phyloP scores from a whole-genome alignment of 192 early-diverging fungal species.

The Pilobolus umbonatus region DNA sequence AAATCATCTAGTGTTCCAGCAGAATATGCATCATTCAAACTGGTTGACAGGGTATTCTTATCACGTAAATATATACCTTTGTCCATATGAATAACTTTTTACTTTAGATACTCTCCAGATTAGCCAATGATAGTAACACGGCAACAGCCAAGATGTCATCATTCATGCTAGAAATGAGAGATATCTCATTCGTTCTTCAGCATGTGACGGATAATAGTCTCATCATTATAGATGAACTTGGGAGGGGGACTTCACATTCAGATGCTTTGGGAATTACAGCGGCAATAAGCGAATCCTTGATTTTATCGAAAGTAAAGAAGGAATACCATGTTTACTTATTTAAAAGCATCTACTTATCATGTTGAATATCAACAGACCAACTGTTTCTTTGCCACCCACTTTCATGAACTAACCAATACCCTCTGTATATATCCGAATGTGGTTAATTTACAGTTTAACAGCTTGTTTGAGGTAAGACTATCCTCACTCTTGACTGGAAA shows the following conservation, averaged over 20 bases:
- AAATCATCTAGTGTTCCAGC: slow-evolving; percentile 67
- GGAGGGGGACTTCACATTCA: slow-evolving; percentile 59
- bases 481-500: background rate
- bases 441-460: slow-evolving; percentile 53
- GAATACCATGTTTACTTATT: background rate
- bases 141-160: slow-evolving; percentile 60
- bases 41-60: slow-evolving; percentile 44
- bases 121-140: slow-evolving; percentile 62
- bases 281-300: slow-evolving; percentile 57
- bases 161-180: slow-evolving; percentile 87
- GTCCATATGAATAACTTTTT: slow-evolving; percentile 22
- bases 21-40: slow-evolving; percentile 66
- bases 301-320: slow-evolving; percentile 55
- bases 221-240: slow-evolving; percentile 91
- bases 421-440: slow-evolving; percentile 45
- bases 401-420: slow-evolving; percentile 60
- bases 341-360: background rate
- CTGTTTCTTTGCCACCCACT: slow-evolving; percentile 70
- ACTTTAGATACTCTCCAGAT: slow-evolving; percentile 69
- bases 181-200: slow-evolving; percentile 76
- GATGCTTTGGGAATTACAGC: slow-evolving; percentile 73
- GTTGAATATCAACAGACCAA: background rate
- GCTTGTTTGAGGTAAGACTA: slow-evolving; percentile 27
- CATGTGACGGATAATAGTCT: slow-evolving; percentile 63
- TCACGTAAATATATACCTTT: slow-evolving; percentile 11